Base-by-base conservation (phyloP, 2,329 filamentous ascomycete species). In the Pseudogymnoascus sp. region DNA sequence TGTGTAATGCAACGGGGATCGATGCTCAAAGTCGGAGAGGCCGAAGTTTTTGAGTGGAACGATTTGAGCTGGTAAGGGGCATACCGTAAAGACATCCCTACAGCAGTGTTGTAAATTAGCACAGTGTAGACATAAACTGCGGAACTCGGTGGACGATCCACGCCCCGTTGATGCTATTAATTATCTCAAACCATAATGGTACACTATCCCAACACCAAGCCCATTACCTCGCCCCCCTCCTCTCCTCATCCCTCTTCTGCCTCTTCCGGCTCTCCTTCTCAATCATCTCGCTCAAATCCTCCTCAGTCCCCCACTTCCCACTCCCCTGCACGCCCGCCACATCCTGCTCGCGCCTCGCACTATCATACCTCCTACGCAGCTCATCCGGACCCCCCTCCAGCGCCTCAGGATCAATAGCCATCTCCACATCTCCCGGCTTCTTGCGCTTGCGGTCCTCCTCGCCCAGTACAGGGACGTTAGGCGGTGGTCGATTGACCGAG, bases 281-380 rank as follows among this genome's bases (percentile, higher is more conserved):
- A 78, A 99, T 97, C 90, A 99, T 96, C 71, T 96, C 90, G 70
- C 88, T 93, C 63, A 99, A 77, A 73, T 97, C 93, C 69, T 97
- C 93, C 74, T 96, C 90, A 76, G 88, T 88, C 64, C 86, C 84
- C 84, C 88, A 91, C 70, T 86, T 83, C 21, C 86, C 84, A 37
- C 88, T 87, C 23, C 83, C 75, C 17, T 87, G 86, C 31, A 60
- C 73, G 89, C 88, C 67, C 88, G 83, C 64, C 79, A 81, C 72
- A 76, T 84, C 73, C 79, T 88, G 80, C 79, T 83, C 82, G 71
- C 85, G 82, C 70, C 83, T 82, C 73, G 86, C 80, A 35, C 81
- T 86, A 64, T 97, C 93, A 71, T 96, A 99, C 72, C 88, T 83
- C 71, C 83, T 86, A 74, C 83, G 84, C 70, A 99, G 75, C 69